phyloP scores from a whole-genome alignment of 2,329 filamentous ascomycete genomes.

The Arthrobotrys sphaeroides region DNA sequence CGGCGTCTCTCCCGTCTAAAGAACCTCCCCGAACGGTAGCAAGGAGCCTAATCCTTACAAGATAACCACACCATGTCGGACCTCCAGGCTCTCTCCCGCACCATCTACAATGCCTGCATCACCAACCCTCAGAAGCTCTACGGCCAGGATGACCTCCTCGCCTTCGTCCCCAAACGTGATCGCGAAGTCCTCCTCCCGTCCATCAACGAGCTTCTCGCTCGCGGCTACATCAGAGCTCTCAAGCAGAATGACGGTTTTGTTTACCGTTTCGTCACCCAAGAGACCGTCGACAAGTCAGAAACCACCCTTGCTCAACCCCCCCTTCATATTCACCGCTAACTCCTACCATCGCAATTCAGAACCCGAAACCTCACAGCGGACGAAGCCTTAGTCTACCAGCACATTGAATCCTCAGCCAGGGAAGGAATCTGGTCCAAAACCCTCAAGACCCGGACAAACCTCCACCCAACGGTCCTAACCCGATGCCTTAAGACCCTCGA shows the following conservation, averaged over 20 bases:
- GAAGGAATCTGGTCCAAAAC: constrained; percentile 92
- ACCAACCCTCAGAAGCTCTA: constrained; percentile 36
- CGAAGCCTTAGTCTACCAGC: constrained; percentile 81
- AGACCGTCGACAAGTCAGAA: constrained; percentile 52
- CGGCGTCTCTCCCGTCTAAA: constrained; percentile 9
- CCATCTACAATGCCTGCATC: constrained; percentile 40
- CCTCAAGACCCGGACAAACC: constrained; percentile 79
- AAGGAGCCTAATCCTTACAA: not conserved
- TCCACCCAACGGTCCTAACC: constrained; percentile 84
- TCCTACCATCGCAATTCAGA: constrained; percentile 62
- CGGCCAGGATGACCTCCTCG: constrained; percentile 22
- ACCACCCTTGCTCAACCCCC: too few species aligned
- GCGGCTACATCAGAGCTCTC: constrained; percentile 55
- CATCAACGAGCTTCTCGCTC: constrained; percentile 56
- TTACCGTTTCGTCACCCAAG: constrained; percentile 56
- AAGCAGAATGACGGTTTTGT: constrained; percentile 56
- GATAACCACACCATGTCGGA: constrained; percentile 32
- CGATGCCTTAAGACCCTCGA: constrained; percentile 85
- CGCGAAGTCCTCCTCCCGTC: constrained; percentile 13
- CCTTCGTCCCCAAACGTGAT: constrained; percentile 36
- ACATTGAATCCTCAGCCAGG: constrained; percentile 84
- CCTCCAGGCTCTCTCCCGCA: constrained; percentile 40
- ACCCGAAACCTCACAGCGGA: constrained; percentile 70
- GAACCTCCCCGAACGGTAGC: constrained; percentile 22
- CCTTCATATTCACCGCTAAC: constrained; percentile 60